Conservation (phyloP, 2,329 filamentous ascomycete species). For the Daldinia sp. region DNA sequence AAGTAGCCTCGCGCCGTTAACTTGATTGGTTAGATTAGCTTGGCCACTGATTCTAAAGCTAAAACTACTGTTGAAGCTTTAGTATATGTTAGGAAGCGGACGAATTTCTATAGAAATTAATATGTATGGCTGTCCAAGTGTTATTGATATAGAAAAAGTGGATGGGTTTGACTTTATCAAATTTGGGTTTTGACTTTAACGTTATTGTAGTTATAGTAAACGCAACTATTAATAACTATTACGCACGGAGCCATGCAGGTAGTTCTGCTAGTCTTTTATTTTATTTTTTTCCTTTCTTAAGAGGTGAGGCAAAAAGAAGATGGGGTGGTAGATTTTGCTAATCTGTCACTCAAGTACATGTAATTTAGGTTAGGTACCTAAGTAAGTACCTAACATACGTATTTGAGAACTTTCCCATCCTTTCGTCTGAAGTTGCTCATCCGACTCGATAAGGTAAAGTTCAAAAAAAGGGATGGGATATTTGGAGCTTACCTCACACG, state of each 20-base stretch:
- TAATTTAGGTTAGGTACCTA: background rate
- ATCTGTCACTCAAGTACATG: background rate
- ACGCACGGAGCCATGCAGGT: conserved; percentile 10
- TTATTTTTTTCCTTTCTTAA: background rate
- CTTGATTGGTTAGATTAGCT: too few relatives aligned
- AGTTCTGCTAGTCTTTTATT: conserved; percentile 18
- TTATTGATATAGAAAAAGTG: too few relatives aligned
- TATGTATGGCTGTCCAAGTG: too few relatives aligned
- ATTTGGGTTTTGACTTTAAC: too few relatives aligned
- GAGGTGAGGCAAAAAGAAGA: conserved; percentile 8
- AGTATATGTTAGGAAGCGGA: too few relatives aligned
- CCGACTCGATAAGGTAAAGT: conserved; percentile 15
- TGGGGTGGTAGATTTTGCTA: conserved; percentile 5
- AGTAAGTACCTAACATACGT: too few relatives aligned
- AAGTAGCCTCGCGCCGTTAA: too few relatives aligned
- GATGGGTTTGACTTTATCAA: too few relatives aligned
- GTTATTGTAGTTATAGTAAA: conserved; percentile 18
- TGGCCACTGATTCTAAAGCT: too few relatives aligned
- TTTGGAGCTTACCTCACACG: background rate
- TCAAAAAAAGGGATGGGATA: conserved; percentile 2
- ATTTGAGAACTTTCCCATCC: background rate
- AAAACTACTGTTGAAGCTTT: too few relatives aligned
- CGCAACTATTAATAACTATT: conserved; percentile 27
- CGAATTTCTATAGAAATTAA: too few relatives aligned
- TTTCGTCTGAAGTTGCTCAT: conserved; percentile 4